Percentiles rank a stretch among this genome's conserved stretches.
phyloP scores from a whole-genome alignment of 148 eudicot genomes.

The Fagopyrum homotropicum region DNA sequence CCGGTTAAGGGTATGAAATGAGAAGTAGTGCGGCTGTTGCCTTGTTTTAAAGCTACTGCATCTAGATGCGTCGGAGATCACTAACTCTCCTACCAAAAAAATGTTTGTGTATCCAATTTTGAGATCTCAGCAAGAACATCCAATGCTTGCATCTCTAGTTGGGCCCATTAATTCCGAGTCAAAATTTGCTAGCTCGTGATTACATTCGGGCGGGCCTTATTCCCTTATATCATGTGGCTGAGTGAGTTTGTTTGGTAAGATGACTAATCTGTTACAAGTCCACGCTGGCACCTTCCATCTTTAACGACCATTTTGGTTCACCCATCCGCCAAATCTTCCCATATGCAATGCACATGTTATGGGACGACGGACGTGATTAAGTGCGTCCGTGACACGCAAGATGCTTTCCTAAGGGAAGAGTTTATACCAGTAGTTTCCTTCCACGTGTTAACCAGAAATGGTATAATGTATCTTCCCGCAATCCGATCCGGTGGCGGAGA shows the following conservation, averaged over 20 bases:
- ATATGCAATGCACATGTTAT: background rate
- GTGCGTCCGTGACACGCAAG: background rate
- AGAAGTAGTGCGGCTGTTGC: too few relatives aligned
- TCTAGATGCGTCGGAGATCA: too few relatives aligned
- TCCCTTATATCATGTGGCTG: background rate
- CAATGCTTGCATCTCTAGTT: too few relatives aligned
- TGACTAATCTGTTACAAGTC: background rate
- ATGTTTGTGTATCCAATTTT: too few relatives aligned
- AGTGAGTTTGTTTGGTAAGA: background rate
- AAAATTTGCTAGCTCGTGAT: background rate
- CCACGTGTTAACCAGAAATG: background rate
- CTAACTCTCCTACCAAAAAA: too few relatives aligned
- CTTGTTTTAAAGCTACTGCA: too few relatives aligned
- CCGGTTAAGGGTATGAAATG: too few relatives aligned
- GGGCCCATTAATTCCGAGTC: background rate
- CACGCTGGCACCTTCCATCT: background rate
- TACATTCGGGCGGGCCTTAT: background rate
- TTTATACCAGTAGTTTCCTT: background rate
- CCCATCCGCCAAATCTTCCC: background rate
- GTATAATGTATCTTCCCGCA: background rate
- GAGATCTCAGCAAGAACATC: too few relatives aligned
- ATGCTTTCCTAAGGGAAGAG: background rate
- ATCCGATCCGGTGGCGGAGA: constrained; percentile 1
- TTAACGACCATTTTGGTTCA: background rate
- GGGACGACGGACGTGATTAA: too few relatives aligned